Percentiles rank a stretch among this genome's conserved stretches.
These are phyloP conservation scores for Cyamopsis tetragonoloba DNA, from an alignment of 306 rosid genomes.

Conservation along the genomic window DNA sequence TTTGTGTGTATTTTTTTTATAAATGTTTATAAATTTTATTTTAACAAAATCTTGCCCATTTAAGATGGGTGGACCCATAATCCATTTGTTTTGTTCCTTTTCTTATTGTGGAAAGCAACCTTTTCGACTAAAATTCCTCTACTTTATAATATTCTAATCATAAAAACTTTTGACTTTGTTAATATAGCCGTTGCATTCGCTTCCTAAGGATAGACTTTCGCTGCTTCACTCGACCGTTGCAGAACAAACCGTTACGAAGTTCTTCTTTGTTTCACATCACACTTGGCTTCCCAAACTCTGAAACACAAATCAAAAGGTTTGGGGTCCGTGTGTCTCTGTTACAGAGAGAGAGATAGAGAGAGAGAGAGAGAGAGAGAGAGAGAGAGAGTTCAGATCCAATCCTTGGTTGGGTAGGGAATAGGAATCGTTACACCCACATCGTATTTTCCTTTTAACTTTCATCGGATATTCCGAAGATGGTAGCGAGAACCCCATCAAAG, in stretches of 20 bases:
- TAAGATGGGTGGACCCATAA: no score
- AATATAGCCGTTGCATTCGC: constrained; percentile 70
- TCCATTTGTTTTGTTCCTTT: no score
- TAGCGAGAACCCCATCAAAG: constrained; percentile 90
- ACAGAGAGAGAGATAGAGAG: constrained; percentile 8
- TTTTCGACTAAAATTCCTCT: not conserved
- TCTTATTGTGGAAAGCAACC: constrained; percentile 10
- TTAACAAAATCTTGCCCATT: no score
- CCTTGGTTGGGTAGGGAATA: constrained; percentile 25
- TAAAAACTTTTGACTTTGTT: not conserved
- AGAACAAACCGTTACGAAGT: constrained; percentile 44
- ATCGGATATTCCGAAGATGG: constrained; percentile 50
- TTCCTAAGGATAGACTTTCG: constrained; percentile 25
- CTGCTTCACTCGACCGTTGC: constrained; percentile 68
- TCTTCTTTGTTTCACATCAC: constrained; percentile 42
- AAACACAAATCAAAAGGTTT: constrained; percentile 23
- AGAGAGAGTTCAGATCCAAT: constrained; percentile 29
- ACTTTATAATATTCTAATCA: not conserved
- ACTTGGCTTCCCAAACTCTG: constrained; percentile 42
- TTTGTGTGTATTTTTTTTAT: no score
- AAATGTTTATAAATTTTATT: no score
- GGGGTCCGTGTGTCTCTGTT: constrained; percentile 10
- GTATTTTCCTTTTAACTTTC: constrained; percentile 21
- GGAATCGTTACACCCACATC: constrained; percentile 39
- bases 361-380: constrained; percentile 25